Evolutionary conservation across 306 rosid genomes (phyloP).

Genomic region (Fagus crenata): DNA sequence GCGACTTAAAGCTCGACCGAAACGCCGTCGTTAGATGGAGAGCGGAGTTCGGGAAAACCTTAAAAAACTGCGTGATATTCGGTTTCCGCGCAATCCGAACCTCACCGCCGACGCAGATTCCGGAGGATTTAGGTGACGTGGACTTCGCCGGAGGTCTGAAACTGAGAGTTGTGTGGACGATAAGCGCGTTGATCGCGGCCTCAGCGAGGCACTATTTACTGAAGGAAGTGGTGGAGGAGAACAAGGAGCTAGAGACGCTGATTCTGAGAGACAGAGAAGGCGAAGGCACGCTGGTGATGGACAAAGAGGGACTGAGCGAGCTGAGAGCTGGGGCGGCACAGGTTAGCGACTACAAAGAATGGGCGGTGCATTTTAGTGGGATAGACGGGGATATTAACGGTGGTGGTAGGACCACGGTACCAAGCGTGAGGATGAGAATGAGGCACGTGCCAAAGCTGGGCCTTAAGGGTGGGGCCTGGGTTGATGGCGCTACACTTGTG

Average conservation of each 20-base stretch:
- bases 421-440: constrained; percentile 50
- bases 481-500: constrained; percentile 50
- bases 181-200: constrained; percentile 45
- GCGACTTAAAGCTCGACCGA: constrained; percentile 31
- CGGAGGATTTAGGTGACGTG: not conserved
- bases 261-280: constrained; percentile 42
- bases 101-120: not conserved
- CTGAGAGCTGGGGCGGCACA: constrained; percentile 10
- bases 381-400: constrained; percentile 14
- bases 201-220: constrained; percentile 49
- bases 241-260: constrained; percentile 30
- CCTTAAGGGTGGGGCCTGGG: constrained; percentile 32
- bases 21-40: constrained; percentile 42
- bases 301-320: constrained; percentile 32
- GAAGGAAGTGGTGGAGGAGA: constrained; percentile 39
- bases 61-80: constrained; percentile 40
- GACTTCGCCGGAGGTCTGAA: constrained; percentile 42
- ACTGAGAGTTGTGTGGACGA: constrained; percentile 45
- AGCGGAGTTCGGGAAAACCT: constrained; percentile 44
- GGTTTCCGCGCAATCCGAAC: constrained; percentile 29
- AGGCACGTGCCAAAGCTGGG: constrained; percentile 35
- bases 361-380: not conserved
- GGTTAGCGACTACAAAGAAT: not conserved
- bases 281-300: constrained; percentile 49
- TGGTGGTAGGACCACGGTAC: constrained; percentile 39